These are phyloP conservation scores for Mycena chlorophos DNA, from an alignment of 768 basidiomycete species.

Conservation along the genomic window DNA sequence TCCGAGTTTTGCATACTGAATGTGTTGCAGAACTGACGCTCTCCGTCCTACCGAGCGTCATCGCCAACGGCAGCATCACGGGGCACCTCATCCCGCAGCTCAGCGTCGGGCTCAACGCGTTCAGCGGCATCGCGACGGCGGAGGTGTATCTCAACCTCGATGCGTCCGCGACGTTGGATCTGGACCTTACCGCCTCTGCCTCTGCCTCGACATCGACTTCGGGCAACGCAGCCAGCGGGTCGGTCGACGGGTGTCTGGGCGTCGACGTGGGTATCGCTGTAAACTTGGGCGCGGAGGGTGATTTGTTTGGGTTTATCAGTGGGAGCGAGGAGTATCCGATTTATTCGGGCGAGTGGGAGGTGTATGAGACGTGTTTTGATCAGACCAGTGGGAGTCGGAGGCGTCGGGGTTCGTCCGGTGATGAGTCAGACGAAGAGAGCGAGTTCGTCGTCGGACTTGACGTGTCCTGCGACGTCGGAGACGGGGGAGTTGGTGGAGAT, in stretches of 20 bases:
- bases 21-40: constrained; percentile 7
- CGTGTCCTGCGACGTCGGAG: constrained; percentile 3
- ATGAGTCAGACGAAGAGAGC: background rate
- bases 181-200: background rate
- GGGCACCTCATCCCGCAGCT: constrained; percentile 9
- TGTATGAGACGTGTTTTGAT: constrained; percentile 9
- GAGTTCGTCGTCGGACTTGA: background rate
- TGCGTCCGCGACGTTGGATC: background rate
- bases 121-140: constrained; percentile 1
- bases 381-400: background rate
- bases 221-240: constrained; percentile 3
- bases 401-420: background rate
- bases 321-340: constrained; percentile 1
- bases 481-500: constrained; percentile 2
- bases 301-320: background rate
- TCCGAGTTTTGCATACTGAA: background rate
- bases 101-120: constrained; percentile 10
- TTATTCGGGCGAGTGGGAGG: constrained; percentile 9
- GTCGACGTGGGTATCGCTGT: constrained; percentile 5
- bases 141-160: constrained; percentile 5
- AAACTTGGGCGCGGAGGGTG: constrained; percentile 8
- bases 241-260: constrained; percentile 17
- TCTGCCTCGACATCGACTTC: background rate
- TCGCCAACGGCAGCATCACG: background rate
- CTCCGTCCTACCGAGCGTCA: constrained; percentile 6